Conservation (phyloP, 495 filamentous ascomycete genomes). For the Cudoniella acicularis region DNA sequence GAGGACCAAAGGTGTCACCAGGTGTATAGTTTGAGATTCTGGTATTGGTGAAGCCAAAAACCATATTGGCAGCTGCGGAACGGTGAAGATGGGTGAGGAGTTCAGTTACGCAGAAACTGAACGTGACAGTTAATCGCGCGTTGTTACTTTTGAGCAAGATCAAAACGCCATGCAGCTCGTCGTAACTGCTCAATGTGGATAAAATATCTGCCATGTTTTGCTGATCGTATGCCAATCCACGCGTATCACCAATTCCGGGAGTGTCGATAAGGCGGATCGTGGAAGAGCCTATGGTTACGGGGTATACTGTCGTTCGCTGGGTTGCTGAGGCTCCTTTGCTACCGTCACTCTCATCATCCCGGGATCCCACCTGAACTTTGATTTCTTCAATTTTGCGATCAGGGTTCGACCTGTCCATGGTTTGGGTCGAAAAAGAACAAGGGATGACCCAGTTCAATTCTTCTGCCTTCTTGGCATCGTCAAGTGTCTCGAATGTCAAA, state of each 20-base stretch:
- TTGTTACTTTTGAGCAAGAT: slow-evolving; percentile 45
- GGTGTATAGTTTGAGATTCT: slow-evolving; percentile 38
- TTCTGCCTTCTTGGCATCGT: slow-evolving; percentile 27
- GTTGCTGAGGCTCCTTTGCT: slow-evolving; percentile 36
- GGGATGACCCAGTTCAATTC: slow-evolving; percentile 34
- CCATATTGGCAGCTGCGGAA: neutral
- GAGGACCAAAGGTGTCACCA: slow-evolving; percentile 36
- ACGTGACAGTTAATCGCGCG: slow-evolving; percentile 34
- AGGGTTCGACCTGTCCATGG: slow-evolving; percentile 20
- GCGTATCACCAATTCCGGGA: slow-evolving; percentile 41
- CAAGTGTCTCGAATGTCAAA: slow-evolving; percentile 31
- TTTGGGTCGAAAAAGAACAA: slow-evolving; percentile 34
- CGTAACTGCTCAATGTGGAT: slow-evolving; percentile 26
- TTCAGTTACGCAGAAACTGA: slow-evolving; percentile 9
- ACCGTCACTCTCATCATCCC: slow-evolving; percentile 32
- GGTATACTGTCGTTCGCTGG: slow-evolving; percentile 34
- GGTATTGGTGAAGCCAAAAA: slow-evolving; percentile 44
- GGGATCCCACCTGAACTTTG: slow-evolving; percentile 27
- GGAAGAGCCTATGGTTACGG: slow-evolving; percentile 21
- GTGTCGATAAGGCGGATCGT: slow-evolving; percentile 42
- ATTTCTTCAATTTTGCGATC: slow-evolving; percentile 17
- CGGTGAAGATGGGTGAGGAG: neutral
- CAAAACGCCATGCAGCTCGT: slow-evolving; percentile 40
- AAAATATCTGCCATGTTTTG: slow-evolving; percentile 44
- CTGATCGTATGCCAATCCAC: slow-evolving; percentile 32